phyloP scores from a whole-genome alignment of 2,329 filamentous ascomycete species.

The Claviceps sp. region DNA sequence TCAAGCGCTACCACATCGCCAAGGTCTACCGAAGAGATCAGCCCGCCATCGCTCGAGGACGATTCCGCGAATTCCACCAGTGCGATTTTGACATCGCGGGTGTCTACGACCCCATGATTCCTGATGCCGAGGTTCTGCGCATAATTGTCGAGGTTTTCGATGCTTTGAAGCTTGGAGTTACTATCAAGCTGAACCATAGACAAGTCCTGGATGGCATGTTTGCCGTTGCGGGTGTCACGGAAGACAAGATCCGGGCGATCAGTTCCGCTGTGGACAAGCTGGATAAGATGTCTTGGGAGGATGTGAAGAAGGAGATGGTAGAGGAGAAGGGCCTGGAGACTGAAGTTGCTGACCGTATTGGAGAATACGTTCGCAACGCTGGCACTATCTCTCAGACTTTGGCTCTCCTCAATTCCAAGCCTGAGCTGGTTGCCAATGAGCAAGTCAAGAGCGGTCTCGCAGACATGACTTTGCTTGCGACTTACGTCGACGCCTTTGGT shows the following conservation, averaged over 20 bases:
- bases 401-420: conserved; percentile 52
- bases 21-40: conserved; percentile 52
- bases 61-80: conserved; percentile 94
- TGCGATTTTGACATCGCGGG: conserved; percentile 96
- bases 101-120: conserved; percentile 76
- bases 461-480: conserved; percentile 69
- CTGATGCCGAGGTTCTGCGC: conserved; percentile 77
- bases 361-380: conserved; percentile 67
- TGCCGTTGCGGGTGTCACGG: conserved; percentile 76
- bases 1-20: conserved; percentile 91
- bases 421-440: conserved; percentile 54
- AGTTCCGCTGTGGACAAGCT: conserved; percentile 92
- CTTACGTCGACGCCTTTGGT: conserved; percentile 67
- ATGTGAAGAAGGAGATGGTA: conserved; percentile 85
- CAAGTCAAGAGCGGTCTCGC: conserved; percentile 66
- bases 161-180: conserved; percentile 58
- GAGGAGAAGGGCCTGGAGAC: conserved; percentile 64
- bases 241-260: conserved; percentile 77
- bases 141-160: conserved; percentile 81
- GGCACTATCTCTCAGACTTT: conserved; percentile 59
- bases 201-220: conserved; percentile 91
- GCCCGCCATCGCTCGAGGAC: conserved; percentile 66
- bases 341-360: conserved; percentile 74
- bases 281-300: conserved; percentile 82
- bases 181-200: conserved; percentile 89